Evolutionary conservation across 2,329 filamentous ascomycete genomes (phyloP).

Genomic region (Trichoderma arundinaceum): DNA sequence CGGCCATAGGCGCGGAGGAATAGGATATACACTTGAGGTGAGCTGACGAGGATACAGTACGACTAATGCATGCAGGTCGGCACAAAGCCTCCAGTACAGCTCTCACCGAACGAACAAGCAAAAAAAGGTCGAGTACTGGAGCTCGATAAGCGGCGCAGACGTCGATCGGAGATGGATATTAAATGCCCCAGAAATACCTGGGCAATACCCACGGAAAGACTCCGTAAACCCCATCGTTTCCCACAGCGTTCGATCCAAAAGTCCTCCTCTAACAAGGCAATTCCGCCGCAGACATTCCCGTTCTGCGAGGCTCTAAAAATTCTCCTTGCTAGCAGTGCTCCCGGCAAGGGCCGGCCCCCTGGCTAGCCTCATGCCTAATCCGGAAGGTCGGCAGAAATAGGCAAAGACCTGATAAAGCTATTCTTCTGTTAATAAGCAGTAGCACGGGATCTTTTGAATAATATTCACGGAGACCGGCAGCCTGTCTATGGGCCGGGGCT

Average conservation of each 20-base stretch:
- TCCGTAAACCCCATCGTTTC: not conserved
- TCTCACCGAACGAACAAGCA: not conserved
- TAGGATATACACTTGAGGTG: not conserved
- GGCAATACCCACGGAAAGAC: not conserved
- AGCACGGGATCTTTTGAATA: constrained; percentile 23
- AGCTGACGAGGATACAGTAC: not conserved
- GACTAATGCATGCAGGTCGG: not conserved
- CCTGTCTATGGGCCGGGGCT: not conserved
- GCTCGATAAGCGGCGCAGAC: not conserved
- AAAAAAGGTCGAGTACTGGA: not conserved
- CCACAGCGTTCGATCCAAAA: constrained; percentile 4
- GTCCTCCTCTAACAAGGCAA: constrained; percentile 21
- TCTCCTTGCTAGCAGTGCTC: not conserved
- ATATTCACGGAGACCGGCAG: constrained; percentile 6
- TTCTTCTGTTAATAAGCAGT: not conserved
- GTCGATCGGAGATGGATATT: constrained; percentile 5
- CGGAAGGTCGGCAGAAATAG: constrained; percentile 23
- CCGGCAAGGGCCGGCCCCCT: constrained; percentile 14
- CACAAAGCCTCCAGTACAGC: not conserved
- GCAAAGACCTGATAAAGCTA: not conserved
- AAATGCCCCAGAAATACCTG: not conserved
- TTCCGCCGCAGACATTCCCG: constrained; percentile 8
- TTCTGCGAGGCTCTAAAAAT: not conserved
- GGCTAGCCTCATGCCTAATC: constrained; percentile 4
- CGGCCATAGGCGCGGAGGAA: not conserved